Evolutionary conservation across 306 rosid genomes (phyloP), one percentile per base, ranked within the genome.

Genomic region (Calophaca sinica): DNA sequence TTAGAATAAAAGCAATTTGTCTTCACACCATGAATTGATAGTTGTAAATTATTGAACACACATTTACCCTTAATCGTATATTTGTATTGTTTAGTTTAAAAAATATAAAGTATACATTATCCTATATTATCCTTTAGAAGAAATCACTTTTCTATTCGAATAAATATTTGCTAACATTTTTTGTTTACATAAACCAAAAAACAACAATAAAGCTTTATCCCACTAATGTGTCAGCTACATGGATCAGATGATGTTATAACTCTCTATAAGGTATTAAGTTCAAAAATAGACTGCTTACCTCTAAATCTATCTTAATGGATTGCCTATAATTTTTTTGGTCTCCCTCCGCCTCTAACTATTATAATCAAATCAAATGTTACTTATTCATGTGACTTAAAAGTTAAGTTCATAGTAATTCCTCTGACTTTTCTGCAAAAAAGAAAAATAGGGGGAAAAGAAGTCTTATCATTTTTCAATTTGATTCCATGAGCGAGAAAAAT

Each of bases 401-500:
- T 50, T 13, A 13, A 61, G 49, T 36, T 78, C 57, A 50, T 11
- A 11, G 52, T 20, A 35, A 45, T 8, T 61, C 59, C 75, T 67
- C 41, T 29, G 26, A 67, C 28, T 54, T 4, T 3, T 5, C 41
- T 31, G 39, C 38, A 9, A 48, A 54, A 64, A 26, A 13, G 57
- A 55, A 55, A 29, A 12, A 4, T 51, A 7, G 8, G 38, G 39
- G 38, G 39, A 45, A 15, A 44, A 31, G 6, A 4, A 36, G 28
- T 51, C 9, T 3, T 28, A 10, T 54, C 53, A 12, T 3, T 50
- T 36, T 10, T 54, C 41, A 70, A 28, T 54, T 70, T 20, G 13
- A 39, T 62, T 52, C 32, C 55, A 52, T 11, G 9, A 62, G 72
- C 14, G 6, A 62, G 71, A 5, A 63, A 61, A 70, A 79, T 50